A percentile compares a stretch with the other conserved stretches of the same genome.
Evolutionary conservation across 2,329 filamentous ascomycete species (phyloP).

Genomic region (Tolypocladium inflatum): DNA sequence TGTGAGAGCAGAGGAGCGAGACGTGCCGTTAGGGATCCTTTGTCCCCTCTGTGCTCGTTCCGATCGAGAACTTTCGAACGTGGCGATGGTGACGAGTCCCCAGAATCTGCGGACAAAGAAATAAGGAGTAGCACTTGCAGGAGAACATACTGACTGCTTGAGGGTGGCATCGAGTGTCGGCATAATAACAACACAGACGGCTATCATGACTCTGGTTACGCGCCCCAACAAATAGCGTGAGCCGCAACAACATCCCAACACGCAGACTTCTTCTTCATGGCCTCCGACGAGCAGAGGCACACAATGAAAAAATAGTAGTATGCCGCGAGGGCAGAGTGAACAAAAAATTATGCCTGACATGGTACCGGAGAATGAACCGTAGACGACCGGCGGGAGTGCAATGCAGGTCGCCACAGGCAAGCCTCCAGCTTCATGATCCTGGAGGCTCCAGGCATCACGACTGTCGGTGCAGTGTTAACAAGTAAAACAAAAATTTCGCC

Average conservation of each 20-base stretch:
- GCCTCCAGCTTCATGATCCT: too few relatives aligned
- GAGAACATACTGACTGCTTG: not conserved
- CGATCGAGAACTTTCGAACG: not conserved
- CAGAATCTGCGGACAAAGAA: not conserved
- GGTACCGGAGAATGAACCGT: too few relatives aligned
- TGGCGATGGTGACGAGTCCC: not conserved
- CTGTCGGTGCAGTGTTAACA: too few relatives aligned
- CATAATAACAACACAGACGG: not conserved
- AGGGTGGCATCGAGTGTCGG: not conserved
- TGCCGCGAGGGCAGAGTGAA: too few relatives aligned
- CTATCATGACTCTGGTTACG: not conserved
- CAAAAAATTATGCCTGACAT: too few relatives aligned
- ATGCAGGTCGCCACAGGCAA: too few relatives aligned
- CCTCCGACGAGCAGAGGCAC: constrained; percentile 24
- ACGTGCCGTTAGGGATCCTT: not conserved
- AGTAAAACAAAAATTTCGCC: too few relatives aligned
- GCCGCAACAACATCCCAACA: not conserved
- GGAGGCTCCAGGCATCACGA: too few relatives aligned
- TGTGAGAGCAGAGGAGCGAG: not conserved
- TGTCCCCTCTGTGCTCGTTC: not conserved
- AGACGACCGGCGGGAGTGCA: too few relatives aligned
- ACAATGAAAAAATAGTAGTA: constrained; percentile 29
- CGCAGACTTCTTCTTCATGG: constrained; percentile 30
- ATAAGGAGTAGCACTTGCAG: not conserved
- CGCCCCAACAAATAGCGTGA: not conserved